phyloP scores from a whole-genome alignment of 2,329 filamentous ascomycete genomes.

The Alternaria sp. region DNA sequence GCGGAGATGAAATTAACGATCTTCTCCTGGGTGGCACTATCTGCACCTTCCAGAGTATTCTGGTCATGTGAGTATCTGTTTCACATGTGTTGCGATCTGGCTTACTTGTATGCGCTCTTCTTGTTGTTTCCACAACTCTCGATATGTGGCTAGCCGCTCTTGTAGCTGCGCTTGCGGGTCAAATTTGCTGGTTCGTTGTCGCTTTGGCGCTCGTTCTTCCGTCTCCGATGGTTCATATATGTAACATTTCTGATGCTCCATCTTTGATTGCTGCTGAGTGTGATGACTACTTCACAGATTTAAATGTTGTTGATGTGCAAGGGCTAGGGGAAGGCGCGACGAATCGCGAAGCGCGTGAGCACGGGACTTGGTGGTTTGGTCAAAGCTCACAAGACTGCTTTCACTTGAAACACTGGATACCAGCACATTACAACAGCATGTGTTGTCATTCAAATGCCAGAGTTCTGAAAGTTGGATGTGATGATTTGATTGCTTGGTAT shows the following conservation, averaged over 20 bases:
- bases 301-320: constrained; percentile 14
- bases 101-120: constrained; percentile 69
- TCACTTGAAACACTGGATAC: background rate
- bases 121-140: constrained; percentile 70
- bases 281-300: background rate
- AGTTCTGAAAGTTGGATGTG: background rate
- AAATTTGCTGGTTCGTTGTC: constrained; percentile 48
- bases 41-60: constrained; percentile 52
- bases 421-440: background rate
- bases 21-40: constrained; percentile 51
- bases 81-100: background rate
- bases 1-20: constrained; percentile 53
- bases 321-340: constrained; percentile 26
- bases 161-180: constrained; percentile 35
- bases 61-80: constrained; percentile 30
- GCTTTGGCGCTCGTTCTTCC: constrained; percentile 53
- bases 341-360: constrained; percentile 38
- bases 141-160: constrained; percentile 68
- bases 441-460: background rate
- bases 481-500: background rate
- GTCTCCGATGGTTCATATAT: constrained; percentile 52
- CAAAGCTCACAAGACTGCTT: constrained; percentile 11
- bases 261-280: constrained; percentile 27
- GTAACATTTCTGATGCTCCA: constrained; percentile 62
- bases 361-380: constrained; percentile 37